Evolutionary conservation across 2,329 filamentous ascomycete genomes (phyloP), one percentile per base, ranked within the genome.

Genomic region (Botrytis cinerea): DNA sequence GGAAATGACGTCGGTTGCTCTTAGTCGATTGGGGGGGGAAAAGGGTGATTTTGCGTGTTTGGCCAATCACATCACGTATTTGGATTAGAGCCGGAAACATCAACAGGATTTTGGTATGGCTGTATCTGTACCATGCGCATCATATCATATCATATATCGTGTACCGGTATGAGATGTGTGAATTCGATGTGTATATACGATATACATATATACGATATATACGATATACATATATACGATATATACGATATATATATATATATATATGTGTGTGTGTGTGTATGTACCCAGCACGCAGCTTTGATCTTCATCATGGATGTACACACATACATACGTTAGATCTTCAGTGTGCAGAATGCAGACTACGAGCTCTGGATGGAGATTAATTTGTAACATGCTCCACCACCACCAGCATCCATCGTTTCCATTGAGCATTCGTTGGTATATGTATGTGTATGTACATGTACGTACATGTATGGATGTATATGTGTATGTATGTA

Each of bases 1-100:
- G 64, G 64, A 68, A 68, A 68, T 68, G 64, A 68, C 64, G 64
- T 68, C 64, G 25, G 9, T 25, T 28, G 25, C 28, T 20, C 28
- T 20, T 46, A 18, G 38, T 63, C 61, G 28, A 43, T 45, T 25
- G 61, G 57, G 32, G 32, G 32, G 40, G 40, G 8, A 28, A 20
- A 20, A 43, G 60, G 35, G 60, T 28, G 60, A 43, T 32, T 32
- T 20, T 18, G 4, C 20, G 0, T 1, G 8, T 9, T 2, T 8
- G 38, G 9, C 64, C 64, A 68, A 68, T 68, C 2, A 54, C 8
- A 43, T 2, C 25, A 7, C 25, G 22, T 6, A 57, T 54, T 32
- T 28, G 18, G 2, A 25, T 28, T 43, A 54, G 28, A 57, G 22
- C 35, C 25, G 64, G 25, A 57, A 68, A n/a, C 64, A 57, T 68